Percentiles rank a stretch among this genome's conserved stretches.
These are phyloP conservation scores for Didymella sp. DNA, from an alignment of 2,329 filamentous ascomycete genomes.

Conservation along the genomic window DNA sequence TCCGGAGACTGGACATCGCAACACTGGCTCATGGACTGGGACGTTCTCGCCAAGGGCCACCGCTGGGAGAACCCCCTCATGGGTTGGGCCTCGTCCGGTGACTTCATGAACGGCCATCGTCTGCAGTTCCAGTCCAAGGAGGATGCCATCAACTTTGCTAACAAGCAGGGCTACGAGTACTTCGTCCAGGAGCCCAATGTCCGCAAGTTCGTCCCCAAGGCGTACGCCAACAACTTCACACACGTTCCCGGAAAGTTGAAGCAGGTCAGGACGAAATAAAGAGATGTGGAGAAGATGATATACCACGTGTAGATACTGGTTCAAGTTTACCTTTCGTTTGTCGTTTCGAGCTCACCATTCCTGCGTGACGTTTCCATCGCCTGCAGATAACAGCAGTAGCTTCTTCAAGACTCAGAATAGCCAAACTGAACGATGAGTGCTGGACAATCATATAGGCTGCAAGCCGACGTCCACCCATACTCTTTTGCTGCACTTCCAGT, in stretches of 20 bases:
- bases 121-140: constrained; percentile 92
- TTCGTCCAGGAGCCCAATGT: constrained; percentile 97
- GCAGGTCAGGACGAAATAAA: constrained; percentile 79
- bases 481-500: no score
- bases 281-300: constrained; percentile 6
- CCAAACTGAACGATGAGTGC: no score
- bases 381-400: neutral
- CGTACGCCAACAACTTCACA: constrained; percentile 95
- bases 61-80: constrained; percentile 98
- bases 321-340: constrained; percentile 19
- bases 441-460: no score
- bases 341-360: neutral
- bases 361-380: neutral
- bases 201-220: constrained; percentile 85
- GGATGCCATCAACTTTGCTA: constrained; percentile 91
- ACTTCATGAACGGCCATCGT: constrained; percentile 93
- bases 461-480: no score
- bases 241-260: constrained; percentile 88
- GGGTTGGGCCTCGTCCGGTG: constrained; percentile 96
- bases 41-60: constrained; percentile 88
- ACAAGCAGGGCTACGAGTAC: constrained; percentile 99
- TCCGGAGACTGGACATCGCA: constrained; percentile 85
- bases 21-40: constrained; percentile 99
- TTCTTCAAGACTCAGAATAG: neutral
- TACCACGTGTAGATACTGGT: constrained; percentile 40